Evolutionary conservation across 129 eudicot species (phyloP), one percentile per base, ranked within the genome.

Genomic region (Escallonia rubra): DNA sequence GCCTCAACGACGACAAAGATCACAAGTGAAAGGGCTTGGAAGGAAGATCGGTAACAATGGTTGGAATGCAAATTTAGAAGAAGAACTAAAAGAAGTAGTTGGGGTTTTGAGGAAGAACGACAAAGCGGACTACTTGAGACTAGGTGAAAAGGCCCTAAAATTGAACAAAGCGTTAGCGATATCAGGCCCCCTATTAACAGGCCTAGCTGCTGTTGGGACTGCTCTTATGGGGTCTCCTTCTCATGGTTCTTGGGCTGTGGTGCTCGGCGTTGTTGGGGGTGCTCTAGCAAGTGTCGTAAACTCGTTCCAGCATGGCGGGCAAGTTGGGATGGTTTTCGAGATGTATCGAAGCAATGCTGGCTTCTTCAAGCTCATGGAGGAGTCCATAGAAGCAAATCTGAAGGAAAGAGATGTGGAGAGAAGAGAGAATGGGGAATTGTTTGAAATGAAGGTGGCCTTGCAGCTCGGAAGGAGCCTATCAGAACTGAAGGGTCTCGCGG

Each of bases 301-400:
- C 60, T 61, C 70, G 23, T 9, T 78, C 8, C 74, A 78, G 62
- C 82, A 78, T 62, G 82, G 78, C 8, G 82, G 74, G 8, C 82
- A 78, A 57, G 78, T 78, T 39, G 82, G 82, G 7, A 78, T 78
- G 82, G 78, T 78, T 70, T 69, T 72, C 58, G 82, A 78, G 71
- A 72, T 72, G 82, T 78, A 78, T 13, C 71, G 82, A 44, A 78
- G 72, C 49, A 65, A 65, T 61, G 82, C 82, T 5, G 82, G 82
- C 6, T 78, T 72, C 61, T 78, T 72, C 6, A 61, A 43, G 63
- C 58, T 51, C 10, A 65, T 78, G 70, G 82, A 78, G 61, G 82
- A 66, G 57, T 45, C 12, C 7, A 69, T 78, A 13, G 82, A 78
- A 65, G 14, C 34, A 5, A 67, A 54, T 34, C 41, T 78, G 42